A percentile compares a stretch with the other conserved stretches of the same genome.
These are phyloP conservation scores for Neofusicoccum parvum DNA, from an alignment of 2,329 filamentous ascomycete genomes.

Conservation along the genomic window DNA sequence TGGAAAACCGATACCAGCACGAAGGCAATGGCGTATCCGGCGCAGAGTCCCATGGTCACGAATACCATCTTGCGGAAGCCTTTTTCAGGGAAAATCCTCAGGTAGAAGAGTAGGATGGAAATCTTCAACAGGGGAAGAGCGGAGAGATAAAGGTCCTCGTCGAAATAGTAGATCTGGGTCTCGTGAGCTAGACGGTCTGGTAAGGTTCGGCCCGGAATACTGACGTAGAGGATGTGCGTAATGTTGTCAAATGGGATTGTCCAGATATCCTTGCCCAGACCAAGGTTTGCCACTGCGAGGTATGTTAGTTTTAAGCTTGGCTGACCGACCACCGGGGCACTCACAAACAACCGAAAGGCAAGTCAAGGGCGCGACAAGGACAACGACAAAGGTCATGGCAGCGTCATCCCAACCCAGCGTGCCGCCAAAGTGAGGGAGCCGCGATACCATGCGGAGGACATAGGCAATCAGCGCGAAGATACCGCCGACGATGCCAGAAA, in stretches of 20 bases:
- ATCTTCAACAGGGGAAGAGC: constrained; percentile 38
- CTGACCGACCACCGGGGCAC: neutral
- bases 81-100: constrained; percentile 37
- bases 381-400: constrained; percentile 41
- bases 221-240: constrained; percentile 44
- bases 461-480: constrained; percentile 38
- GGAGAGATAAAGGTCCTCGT: constrained; percentile 39
- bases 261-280: constrained; percentile 56
- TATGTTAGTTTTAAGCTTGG: neutral
- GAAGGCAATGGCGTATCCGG: constrained; percentile 29
- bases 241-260: constrained; percentile 48
- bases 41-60: constrained; percentile 29
- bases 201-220: neutral
- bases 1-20: constrained; percentile 27
- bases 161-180: constrained; percentile 27
- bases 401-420: constrained; percentile 44
- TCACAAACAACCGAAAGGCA: constrained; percentile 25
- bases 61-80: constrained; percentile 30
- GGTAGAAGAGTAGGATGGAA: constrained; percentile 38
- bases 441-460: constrained; percentile 38
- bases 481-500: constrained; percentile 36
- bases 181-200: neutral
- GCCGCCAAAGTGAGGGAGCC: constrained; percentile 38
- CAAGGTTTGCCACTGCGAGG: constrained; percentile 36
- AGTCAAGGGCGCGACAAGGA: constrained; percentile 31